Evolutionary conservation across 2,329 filamentous ascomycete genomes (phyloP), one percentile per base, ranked within the genome.

Genomic region (Madurella fahalii): DNA sequence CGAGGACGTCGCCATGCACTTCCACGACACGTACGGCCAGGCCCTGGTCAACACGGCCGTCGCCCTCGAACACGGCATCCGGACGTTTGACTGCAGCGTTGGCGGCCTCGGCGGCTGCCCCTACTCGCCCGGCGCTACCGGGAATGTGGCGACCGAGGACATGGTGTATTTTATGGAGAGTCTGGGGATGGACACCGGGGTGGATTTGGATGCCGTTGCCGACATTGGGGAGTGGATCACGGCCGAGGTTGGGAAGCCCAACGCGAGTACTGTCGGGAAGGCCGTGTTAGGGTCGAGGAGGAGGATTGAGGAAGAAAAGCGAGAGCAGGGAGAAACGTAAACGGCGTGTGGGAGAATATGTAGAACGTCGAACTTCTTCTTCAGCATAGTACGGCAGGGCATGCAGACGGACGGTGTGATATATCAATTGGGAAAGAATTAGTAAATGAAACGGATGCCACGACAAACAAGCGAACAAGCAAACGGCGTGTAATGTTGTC

Each of bases 1-100:
- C 52, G 82, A 85, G 63, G 85, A 89, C 63, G 72, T 95, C 11
- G 89, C 89, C 0, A 84, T 92, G 73, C 90, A 95, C 70, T 93
- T 95, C 65, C 90, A 95, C 69, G 89, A 95, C 66, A 95, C 90
- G 1, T 93, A 91, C 67, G 90, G 89, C 1, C 87, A 91, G 73
- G 90, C 89, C 1, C 75, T 93, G n/a, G 86, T 90, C 8, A 95
- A 95, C 67, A 86, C 85, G 5, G 84, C 89, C 11, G 84, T 92
- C 0, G 85, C 86, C 39, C 79, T 94, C 31, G 86, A 90, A 66
- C 83, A 88, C 62, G 90, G 90, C 0, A 81, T 95, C 40, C 75
- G 88, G 32, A 88, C 82, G 0, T 94, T 95, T 67, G 90, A 95
- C 66, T 83, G 82, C 60, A 89, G 87, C 50, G 87, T 95, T 1